Evolutionary conservation across 176 grass and related monocot species (phyloP).

Genomic region (Bothriochloa decipiens): DNA sequence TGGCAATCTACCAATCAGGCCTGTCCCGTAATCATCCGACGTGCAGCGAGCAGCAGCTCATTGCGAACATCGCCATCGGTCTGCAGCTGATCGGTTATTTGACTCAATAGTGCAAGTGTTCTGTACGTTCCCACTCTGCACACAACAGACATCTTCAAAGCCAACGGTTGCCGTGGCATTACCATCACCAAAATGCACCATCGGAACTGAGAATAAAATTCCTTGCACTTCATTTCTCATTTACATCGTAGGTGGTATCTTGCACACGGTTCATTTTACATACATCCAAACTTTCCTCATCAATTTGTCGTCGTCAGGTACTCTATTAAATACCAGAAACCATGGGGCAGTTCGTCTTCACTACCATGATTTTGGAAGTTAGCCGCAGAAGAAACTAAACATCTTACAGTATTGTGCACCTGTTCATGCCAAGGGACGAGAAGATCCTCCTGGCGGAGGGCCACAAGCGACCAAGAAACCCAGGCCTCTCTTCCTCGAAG

Average conservation of each 20-base stretch:
- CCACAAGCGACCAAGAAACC: conserved; percentile 63
- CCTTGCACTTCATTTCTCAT: too few relatives aligned
- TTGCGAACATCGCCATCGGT: too few relatives aligned
- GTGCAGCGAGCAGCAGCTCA: too few relatives aligned
- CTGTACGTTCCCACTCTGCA: too few relatives aligned
- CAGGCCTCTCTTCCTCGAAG: conserved; percentile 65
- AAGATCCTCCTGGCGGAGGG: conserved; percentile 65
- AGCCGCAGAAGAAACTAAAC: background rate
- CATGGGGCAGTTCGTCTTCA: background rate
- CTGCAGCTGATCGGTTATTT: too few relatives aligned
- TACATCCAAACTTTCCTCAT: background rate
- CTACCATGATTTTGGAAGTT: background rate
- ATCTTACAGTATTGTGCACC: conserved; percentile 74
- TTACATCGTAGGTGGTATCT: too few relatives aligned
- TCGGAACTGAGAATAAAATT: background rate
- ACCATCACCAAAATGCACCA: background rate
- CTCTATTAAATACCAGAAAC: background rate
- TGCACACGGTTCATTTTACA: background rate
- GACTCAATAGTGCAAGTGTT: too few relatives aligned
- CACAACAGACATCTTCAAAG: background rate
- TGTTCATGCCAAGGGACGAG: conserved; percentile 72
- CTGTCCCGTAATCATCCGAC: too few relatives aligned
- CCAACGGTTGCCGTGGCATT: background rate
- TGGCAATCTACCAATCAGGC: too few relatives aligned
- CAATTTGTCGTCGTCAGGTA: background rate